Percentiles rank a stretch among this genome's conserved stretches.
Evolutionary conservation across 306 rosid species (phyloP).

Genomic region (Quercus cerris): DNA sequence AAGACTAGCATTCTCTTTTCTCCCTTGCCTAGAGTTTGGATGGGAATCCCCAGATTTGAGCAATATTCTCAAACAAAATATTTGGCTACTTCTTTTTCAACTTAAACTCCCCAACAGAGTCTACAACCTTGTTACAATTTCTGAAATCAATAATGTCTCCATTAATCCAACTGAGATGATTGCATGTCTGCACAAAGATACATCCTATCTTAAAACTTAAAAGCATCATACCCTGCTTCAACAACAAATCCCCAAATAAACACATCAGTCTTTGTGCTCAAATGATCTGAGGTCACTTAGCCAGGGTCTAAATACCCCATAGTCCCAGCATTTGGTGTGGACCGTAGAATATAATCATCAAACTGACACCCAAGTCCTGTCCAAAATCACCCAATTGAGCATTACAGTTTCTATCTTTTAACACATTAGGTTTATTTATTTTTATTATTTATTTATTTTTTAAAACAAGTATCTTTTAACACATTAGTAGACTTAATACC

Average conservation of each 20-base stretch:
- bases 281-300: conserved; percentile 91
- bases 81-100: conserved; percentile 36
- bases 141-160: conserved; percentile 71
- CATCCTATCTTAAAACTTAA: conserved; percentile 80
- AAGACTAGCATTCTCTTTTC: conserved; percentile 55
- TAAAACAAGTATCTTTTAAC: conserved; percentile 47
- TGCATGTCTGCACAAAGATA: conserved; percentile 78
- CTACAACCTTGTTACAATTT: conserved; percentile 50
- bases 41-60: conserved; percentile 74
- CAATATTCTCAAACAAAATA: conserved; percentile 63
- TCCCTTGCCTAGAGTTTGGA: conserved; percentile 57
- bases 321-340: conserved; percentile 93
- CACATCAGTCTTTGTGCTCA: conserved; percentile 89
- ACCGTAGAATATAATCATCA: conserved; percentile 64
- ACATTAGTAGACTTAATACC: conserved; percentile 92
- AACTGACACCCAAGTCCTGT: conserved; percentile 54
- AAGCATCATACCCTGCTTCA: conserved; percentile 92
- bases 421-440: conserved; percentile 45
- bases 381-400: conserved; percentile 97
- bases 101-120: conserved; percentile 24
- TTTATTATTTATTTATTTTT: no score
- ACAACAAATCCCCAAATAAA: conserved; percentile 91
- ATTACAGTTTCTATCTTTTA: conserved; percentile 69
- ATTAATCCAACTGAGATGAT: conserved; percentile 72
- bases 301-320: conserved; percentile 93